Base-by-base conservation (phyloP, 768 basidiomycete species). In the Albatrellus ellisii region DNA sequence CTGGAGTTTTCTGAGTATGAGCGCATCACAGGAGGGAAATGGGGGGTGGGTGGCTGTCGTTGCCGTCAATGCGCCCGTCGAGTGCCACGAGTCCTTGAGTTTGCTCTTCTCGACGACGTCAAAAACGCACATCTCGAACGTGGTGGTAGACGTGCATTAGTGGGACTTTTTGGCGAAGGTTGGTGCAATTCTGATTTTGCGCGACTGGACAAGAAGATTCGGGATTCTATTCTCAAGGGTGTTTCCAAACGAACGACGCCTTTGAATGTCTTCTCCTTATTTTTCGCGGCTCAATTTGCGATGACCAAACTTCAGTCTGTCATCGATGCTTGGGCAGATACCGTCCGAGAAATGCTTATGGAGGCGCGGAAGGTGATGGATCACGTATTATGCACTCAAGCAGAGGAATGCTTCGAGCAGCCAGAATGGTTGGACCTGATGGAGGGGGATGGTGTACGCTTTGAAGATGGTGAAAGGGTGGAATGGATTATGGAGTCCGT, bases 161-260 rank as follows among this genome's bases (percentile, higher is more conserved):
- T 91, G 0, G 78, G 79, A 0, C 68, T 87, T 24, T 97, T 87
- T 54, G 89, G 88, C 4, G 84, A 88, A 48, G 82, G 84, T 2
- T 95, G 91, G 92, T 81, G 77, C 58, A 81, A 74, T 0, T 58
- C 72, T 27, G 90, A 95, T 42, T 85, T 97, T 51, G 84, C 84
- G 0, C 59, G 62, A 0, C 66, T 94, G 2, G 68, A 77, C 2
- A 69, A 67, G 43, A 78, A 79, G 48, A 67, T 75, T 15, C 71
- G 82, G 28, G 77, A 83, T 18, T 64, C 62, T 11, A 62, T 92
- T 6, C 61, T 91, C n/a, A 77, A 77, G 44, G 84, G 83, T 4
- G 66, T 95, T 0, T 68, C 68, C 14, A 81, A 79, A 44, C 67
- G 75, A 5, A 79, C 85, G 2, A 78, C 72, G 0, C 73, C 82